Conservation (phyloP, 2,329 filamentous ascomycete genomes). For the Ophiostoma angusticollis region DNA sequence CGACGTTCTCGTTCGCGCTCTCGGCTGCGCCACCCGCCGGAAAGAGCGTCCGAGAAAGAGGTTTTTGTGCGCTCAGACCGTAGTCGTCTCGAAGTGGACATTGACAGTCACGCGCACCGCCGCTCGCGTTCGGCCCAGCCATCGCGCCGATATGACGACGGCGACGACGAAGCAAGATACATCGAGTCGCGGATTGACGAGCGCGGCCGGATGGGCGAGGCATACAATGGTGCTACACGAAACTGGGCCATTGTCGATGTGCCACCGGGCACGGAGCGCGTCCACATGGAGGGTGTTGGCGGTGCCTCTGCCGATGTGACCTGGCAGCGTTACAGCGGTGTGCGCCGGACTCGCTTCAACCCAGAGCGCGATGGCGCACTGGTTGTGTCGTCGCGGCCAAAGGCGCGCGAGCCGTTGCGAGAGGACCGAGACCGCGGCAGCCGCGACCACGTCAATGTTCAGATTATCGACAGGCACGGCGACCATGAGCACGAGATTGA, state of each 20-base stretch:
- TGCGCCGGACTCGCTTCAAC: constrained; percentile 60
- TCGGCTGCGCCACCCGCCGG: constrained; percentile 22
- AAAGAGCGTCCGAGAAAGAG: constrained; percentile 45
- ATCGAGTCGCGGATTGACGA: constrained; percentile 41
- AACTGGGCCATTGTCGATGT: constrained; percentile 77
- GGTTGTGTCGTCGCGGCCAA: constrained; percentile 13
- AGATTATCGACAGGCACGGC: constrained; percentile 29
- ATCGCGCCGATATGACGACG: constrained; percentile 29
- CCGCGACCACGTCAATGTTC: constrained; percentile 30
- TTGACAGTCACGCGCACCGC: constrained; percentile 22
- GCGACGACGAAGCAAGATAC: constrained; percentile 55
- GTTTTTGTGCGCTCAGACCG: constrained; percentile 48
- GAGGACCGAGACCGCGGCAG: constrained; percentile 17
- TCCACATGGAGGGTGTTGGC: constrained; percentile 69
- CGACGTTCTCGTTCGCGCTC: constrained; percentile 26
- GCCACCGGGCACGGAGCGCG: constrained; percentile 67
- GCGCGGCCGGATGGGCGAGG: constrained; percentile 59
- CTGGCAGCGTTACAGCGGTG: constrained; percentile 69
- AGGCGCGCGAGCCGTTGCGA: constrained; percentile 13
- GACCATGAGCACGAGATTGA: constrained; percentile 35
- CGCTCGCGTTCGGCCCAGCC: constrained; percentile 29
- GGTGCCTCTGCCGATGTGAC: constrained; percentile 64
- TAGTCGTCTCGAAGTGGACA: constrained; percentile 33
- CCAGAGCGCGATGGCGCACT: constrained; percentile 46
- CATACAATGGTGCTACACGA: constrained; percentile 58